Conservation (phyloP, 208 protist species). For the Leishmania guyanensis region DNA sequence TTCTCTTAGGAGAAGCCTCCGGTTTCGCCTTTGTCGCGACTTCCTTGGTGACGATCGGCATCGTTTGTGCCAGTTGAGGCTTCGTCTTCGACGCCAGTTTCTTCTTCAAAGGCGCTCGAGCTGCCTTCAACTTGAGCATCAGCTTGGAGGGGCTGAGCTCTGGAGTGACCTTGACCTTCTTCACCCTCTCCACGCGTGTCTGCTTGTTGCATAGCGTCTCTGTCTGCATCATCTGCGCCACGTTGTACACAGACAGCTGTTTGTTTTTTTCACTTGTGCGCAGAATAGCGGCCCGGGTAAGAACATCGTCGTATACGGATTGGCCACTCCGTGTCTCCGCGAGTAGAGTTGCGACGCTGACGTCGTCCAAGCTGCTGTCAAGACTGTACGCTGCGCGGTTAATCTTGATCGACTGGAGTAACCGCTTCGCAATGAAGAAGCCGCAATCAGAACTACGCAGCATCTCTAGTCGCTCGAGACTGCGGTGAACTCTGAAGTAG, state of each 20-base stretch:
- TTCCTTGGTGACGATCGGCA: background rate
- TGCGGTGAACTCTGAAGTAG: constrained; percentile 59
- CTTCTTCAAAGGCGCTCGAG: background rate
- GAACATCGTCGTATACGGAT: constrained; percentile 83
- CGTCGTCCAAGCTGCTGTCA: constrained; percentile 43
- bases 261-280: constrained; percentile 32
- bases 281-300: constrained; percentile 54
- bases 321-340: constrained; percentile 52
- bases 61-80: background rate
- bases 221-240: constrained; percentile 1
- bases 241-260: constrained; percentile 23
- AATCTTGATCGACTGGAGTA: constrained; percentile 11
- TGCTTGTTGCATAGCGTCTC: background rate
- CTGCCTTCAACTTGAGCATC: constrained; percentile 9
- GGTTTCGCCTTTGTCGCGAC: background rate
- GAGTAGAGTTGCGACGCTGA: constrained; percentile 61
- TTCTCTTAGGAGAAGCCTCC: background rate
- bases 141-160: background rate
- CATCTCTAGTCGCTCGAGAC: constrained; percentile 39
- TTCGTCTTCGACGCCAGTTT: background rate
- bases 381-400: constrained; percentile 57
- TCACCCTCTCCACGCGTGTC: background rate
- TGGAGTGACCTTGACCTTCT: background rate
- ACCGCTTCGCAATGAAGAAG: constrained; percentile 27
- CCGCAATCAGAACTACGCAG: constrained; percentile 73